Evolutionary conservation across 2,329 filamentous ascomycete species (phyloP), one percentile per base, ranked within the genome.

Genomic region (Xenoacremonium recifei): DNA sequence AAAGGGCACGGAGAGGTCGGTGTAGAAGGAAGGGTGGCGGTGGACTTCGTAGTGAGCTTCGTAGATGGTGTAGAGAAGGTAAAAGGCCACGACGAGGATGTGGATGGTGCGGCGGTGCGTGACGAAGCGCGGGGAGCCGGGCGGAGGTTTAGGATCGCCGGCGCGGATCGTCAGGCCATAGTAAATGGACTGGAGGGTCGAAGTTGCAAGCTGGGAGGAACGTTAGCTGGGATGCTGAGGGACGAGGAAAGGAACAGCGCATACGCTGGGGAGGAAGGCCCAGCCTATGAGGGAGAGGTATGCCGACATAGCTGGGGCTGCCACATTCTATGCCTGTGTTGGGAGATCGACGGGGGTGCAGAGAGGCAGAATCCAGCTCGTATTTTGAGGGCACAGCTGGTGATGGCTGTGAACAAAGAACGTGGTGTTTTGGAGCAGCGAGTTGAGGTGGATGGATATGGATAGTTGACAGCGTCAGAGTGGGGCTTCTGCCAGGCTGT

Each of bases 21-120:
- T 73, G 70, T 96, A 97, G 70, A 87, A 96, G 64, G 89, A 84
- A 15, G 85, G 82, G 2, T 75, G 71, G 33, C 76, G 71, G 49
- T 81, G 85, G 20, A 96, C 76, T 49, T 89, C 82, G 70, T 87
- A 82, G 74, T 95, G 88, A 58, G 89, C 86, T 69, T 97, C 92
- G 70, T 91, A 93, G 57, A 97, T 82, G 35, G 90, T 96, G 74
- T 96, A 96, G 51, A 85, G 69, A 27, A 97, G 87, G 70, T 97
- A 99, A 47, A 80, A 70, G 36, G 85, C 73, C 37, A 97, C 85
- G 58, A 97, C 88, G 54, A 85, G 72, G 60, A 92, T 85, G 63
- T 93, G 84, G 62, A 96, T 92, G 55, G 82, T 80, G 44, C 87
- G 86, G 46, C 89, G 85, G 70, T 97, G 88, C 43, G 77, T 75